Base-by-base conservation (phyloP, 805 yeast genomes). In the Candida ipomoeae region DNA sequence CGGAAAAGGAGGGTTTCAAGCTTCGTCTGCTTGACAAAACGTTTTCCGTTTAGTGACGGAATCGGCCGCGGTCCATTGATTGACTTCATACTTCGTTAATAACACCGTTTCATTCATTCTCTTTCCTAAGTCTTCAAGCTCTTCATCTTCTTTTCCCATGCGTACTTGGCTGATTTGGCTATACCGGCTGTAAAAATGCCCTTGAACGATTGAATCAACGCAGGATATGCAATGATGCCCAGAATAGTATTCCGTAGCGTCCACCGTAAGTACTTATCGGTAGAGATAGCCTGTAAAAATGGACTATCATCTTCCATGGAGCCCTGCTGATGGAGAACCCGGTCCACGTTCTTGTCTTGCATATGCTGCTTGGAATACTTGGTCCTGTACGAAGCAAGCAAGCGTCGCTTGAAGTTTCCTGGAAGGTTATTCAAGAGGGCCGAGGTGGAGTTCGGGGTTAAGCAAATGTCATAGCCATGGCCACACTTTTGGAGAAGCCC, bases 141-240 rank as follows among this genome's bases (percentile, higher is more conserved):
- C 55, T 73, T 73, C 41, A 62, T 36, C 35, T 66, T 69, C 67
- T 91, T 91, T 44, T 89, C 95, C 66, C 79, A 70, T 4, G 95
- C 91, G 65, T 91, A 91, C 60, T 77, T 80, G 45, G 82, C 62
- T 10, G 91, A 82, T 62, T 86, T 87, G 17, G 71, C 62, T 1
- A 87, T 45, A 0, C 99, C 99, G 1, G 98, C 97, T 3, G 96
- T 89, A 39, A 89, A 70, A 1, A 92, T 60, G 0, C 99, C 99
- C 65, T 92, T 90, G 15, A 82, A 55, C 31, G 89, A 81, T 66
- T 94, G 99, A 7, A 82, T 66, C 14, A 83, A 62, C 14, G 96
- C 87, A n/a, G 94, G 62, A 70, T 69, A 40, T 73, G 73, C 62
- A 6, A 91, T 90, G 0, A 86, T 85, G 23, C 74, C 67, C 55